Evolutionary conservation across 176 grass and related monocot species (phyloP).

Genomic region (Paspalum vaginatum): DNA sequence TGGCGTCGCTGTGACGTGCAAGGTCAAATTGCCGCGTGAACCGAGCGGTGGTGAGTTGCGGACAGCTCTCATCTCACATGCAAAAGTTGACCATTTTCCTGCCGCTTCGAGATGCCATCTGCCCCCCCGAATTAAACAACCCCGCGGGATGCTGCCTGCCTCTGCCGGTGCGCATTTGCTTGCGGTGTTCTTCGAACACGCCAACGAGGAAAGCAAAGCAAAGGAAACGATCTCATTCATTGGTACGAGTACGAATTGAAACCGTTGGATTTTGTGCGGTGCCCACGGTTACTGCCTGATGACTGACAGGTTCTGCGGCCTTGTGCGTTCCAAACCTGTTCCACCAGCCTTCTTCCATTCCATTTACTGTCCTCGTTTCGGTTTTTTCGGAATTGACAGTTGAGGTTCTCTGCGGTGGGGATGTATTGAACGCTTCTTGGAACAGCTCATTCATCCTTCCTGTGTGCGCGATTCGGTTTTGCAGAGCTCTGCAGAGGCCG

Average conservation of each 20-base stretch:
- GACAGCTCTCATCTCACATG: slow-evolving; percentile 47
- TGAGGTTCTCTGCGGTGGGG: slow-evolving; percentile 16
- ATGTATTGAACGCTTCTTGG: not conserved
- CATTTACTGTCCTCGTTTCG: not conserved
- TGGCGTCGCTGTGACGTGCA: not conserved
- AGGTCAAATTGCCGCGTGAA: slow-evolving; percentile 39
- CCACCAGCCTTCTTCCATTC: not conserved
- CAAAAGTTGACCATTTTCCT: slow-evolving; percentile 44
- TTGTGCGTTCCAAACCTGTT: not conserved
- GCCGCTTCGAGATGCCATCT: slow-evolving; percentile 41
- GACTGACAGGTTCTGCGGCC: not conserved
- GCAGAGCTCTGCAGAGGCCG: slow-evolving; percentile 67
- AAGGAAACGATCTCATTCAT: not conserved
- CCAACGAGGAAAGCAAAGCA: slow-evolving; percentile 23
- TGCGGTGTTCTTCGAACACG: not conserved
- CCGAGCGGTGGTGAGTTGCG: slow-evolving; percentile 7
- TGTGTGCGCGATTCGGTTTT: slow-evolving; percentile 3
- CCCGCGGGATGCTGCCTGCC: not conserved
- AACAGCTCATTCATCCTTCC: slow-evolving; percentile 26
- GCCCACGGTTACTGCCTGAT: slow-evolving; percentile 9
- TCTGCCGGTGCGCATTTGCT: slow-evolving; percentile 42
- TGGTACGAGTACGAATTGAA: not conserved
- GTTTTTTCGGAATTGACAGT: not conserved
- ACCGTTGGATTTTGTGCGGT: not conserved
- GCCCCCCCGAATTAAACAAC: slow-evolving; percentile 8